These are phyloP conservation scores for Glycine tomentella DNA, from an alignment of 306 rosid species.

Conservation along the genomic window DNA sequence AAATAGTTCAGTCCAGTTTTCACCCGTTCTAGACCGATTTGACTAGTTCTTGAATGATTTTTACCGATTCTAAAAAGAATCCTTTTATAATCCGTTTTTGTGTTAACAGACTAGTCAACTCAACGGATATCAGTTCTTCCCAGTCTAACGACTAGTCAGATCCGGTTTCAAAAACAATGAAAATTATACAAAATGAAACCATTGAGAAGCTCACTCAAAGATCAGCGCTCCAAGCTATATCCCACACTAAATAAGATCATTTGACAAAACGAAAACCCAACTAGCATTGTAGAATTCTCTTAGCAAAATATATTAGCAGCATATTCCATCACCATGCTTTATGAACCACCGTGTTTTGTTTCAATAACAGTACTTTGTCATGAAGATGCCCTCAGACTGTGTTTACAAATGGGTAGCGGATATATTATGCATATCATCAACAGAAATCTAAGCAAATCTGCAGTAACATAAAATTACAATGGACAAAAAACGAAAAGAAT, in stretches of 20 bases:
- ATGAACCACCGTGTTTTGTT: constrained; percentile 16
- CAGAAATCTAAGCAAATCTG: constrained; percentile 37
- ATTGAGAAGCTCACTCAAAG: background rate
- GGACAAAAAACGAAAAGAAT: background rate
- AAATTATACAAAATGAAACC: background rate
- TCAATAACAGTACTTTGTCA: constrained; percentile 3
- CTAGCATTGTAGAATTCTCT: constrained; percentile 3
- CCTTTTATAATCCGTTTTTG: too few relatives aligned
- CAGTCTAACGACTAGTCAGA: too few relatives aligned
- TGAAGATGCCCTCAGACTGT: constrained; percentile 7
- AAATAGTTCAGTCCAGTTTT: too few relatives aligned
- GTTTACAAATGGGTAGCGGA: constrained; percentile 13
- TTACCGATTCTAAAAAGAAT: too few relatives aligned
- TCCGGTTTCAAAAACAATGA: too few relatives aligned
- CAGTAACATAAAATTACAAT: background rate
- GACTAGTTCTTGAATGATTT: too few relatives aligned
- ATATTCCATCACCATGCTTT: constrained; percentile 14
- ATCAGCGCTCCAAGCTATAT: background rate
- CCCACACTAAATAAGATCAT: background rate
- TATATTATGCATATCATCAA: constrained; percentile 14
- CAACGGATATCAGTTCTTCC: too few relatives aligned
- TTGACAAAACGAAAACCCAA: background rate
- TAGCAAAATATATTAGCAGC: constrained; percentile 22
- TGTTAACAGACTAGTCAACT: too few relatives aligned
- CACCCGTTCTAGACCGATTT: too few relatives aligned